Base-by-base conservation (phyloP, 2,329 filamentous ascomycete species). In the Nemania bipapillata region DNA sequence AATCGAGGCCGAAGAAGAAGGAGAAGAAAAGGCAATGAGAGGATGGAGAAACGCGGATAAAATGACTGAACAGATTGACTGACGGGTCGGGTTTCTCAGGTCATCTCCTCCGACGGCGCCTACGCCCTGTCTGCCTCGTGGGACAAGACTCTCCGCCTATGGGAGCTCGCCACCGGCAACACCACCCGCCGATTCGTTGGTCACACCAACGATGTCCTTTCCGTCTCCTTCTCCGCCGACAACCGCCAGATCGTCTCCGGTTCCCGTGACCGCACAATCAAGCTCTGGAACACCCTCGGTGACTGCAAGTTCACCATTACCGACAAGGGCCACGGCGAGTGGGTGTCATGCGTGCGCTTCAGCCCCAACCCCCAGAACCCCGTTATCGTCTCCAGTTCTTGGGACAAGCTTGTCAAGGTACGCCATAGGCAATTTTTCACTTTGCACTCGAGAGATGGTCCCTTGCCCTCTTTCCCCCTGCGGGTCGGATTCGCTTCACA, bases 301-400 rank as follows among this genome's bases (percentile, higher is more conserved):
- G 96, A 99, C 91, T 99, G 96, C 94, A 99, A 99, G 90, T 99
- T 91, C 91, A 99, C 95, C 88, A 98, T 99, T 89, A 97, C 93
- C 86, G 96, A 99, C 84, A 99, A 99, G 92, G 96, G 96, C 83
- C 96, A 99, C 90, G 93, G 93, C 85, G 96, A 99, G 86, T 99
- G 96, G 96, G 96, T 97, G 79, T 97, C 95, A 74, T 98, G 95
- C 89, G 96, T 99, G 78, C 92, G 96, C 85, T 99, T 99, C 92
- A 96, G 92, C 86, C 96, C 96, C 83, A 99, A 99, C 90, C 96
- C 96, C 81, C 95, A 98, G 89, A 99, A 98, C 91, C 95, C 96
- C 78, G 96, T 99, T 84, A 99, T 99, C 83, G 96, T 99, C 83
- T 96, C 92, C 83, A 91, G 92, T 85, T 94, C 94, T 80, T 99